Conservation (phyloP, 2,329 filamentous ascomycete species). For the Scorias spongiosa region DNA sequence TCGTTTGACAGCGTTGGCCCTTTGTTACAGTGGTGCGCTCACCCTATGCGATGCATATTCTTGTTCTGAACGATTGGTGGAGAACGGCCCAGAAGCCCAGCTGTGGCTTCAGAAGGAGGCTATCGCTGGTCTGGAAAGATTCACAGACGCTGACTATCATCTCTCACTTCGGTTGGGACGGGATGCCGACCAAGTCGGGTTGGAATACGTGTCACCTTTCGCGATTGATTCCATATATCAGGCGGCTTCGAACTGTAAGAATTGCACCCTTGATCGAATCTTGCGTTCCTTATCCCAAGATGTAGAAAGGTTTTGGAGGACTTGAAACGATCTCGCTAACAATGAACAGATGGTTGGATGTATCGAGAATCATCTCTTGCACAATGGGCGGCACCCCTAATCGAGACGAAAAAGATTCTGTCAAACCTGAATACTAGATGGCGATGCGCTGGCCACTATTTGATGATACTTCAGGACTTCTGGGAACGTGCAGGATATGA, state of each 20-base stretch:
- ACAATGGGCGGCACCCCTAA: slow-evolving; percentile 7
- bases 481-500: slow-evolving; percentile 1
- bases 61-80: slow-evolving; percentile 16
- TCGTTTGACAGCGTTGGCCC: slow-evolving; percentile 18
- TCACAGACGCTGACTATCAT: slow-evolving; percentile 6
- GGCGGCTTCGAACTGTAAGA: slow-evolving; percentile 18
- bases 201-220: slow-evolving; percentile 10
- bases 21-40: slow-evolving; percentile 19
- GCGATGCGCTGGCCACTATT: slow-evolving; percentile 14
- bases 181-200: slow-evolving; percentile 4
- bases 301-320: too few relatives aligned
- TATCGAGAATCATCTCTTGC: slow-evolving; percentile 17
- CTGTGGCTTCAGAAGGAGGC: slow-evolving; percentile 21
- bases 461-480: slow-evolving; percentile 3
- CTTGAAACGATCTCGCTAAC: too few relatives aligned
- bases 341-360: slow-evolving; percentile 14
- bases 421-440: slow-evolving; percentile 9
- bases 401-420: slow-evolving; percentile 13
- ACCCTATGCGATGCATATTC: slow-evolving; percentile 20
- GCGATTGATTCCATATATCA: slow-evolving; percentile 21
- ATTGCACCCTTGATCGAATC: background rate
- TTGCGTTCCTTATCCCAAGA: background rate
- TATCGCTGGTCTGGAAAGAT: slow-evolving; percentile 12
- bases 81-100: slow-evolving; percentile 17
- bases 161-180: slow-evolving; percentile 7